Evolutionary conservation across 2,329 filamentous ascomycete genomes (phyloP), one percentile per base, ranked within the genome.

Genomic region (Penicillium sp.): DNA sequence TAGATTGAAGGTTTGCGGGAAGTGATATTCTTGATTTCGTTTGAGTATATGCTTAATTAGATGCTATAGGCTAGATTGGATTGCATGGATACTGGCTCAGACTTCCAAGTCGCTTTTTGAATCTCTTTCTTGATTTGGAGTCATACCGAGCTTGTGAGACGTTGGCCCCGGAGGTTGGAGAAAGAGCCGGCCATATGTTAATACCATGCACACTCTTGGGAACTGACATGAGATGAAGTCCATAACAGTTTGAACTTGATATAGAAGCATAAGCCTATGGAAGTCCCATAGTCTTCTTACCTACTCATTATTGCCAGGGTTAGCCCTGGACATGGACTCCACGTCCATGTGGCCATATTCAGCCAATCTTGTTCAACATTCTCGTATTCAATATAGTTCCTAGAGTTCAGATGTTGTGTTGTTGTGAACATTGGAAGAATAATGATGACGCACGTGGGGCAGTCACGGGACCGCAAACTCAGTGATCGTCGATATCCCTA

Each of bases 391-490:
- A 17, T n/a, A 31, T 12, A 31, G 22, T 4, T 22, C 7, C 12
- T 5, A 22, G 6, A 15, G 17, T 31, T 22, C 19, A n/a, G 10
- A n/a, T n/a, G 13, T 7, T 31, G 8, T 21, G 12, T 29, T 40
- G 5, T 38, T n/a, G 39, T 40, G 15, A n/a, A 43, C 10, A 12
- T 15, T n/a, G 1, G 22, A 28, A 22, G 29, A 13, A 47, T 21
- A 21, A 31, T 49, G 26, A 49, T 44, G 48, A 50, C 37, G 29
- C 38, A 28, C 24, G 26, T 37, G 26, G 34, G 15, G 10, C 3
- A 37, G 50, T 58, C 55, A 57, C 55, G 55, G 54, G 57, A 38
- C 42, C 40, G 7, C n/a, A 19, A 28, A 8, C 22, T 13, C 6
- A 7, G 21, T 32, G 31, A 19, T n/a, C 10, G 5, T 44, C 32